These are phyloP conservation scores for Tetrahymena borealis DNA, from an alignment of 73 alveolate genomes.

Conservation along the genomic window DNA sequence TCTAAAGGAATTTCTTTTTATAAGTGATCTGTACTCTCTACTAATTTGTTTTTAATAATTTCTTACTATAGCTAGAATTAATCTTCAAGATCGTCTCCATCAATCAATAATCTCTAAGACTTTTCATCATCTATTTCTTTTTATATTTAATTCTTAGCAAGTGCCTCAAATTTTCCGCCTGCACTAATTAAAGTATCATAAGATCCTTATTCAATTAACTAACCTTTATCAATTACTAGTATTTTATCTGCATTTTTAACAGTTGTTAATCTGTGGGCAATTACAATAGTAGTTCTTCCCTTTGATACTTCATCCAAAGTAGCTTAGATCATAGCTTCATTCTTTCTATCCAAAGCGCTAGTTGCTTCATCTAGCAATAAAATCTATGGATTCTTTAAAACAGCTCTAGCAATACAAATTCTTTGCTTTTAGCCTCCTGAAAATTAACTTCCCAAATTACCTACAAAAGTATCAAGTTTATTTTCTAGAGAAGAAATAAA, in stretches of 20 bases:
- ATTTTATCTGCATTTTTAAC: constrained; percentile 63
- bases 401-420: constrained; percentile 87
- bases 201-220: constrained; percentile 54
- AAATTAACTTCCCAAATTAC: constrained; percentile 65
- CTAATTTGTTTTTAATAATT: too few species aligned
- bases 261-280: constrained; percentile 74
- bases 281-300: constrained; percentile 55
- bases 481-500: constrained; percentile 24
- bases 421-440: constrained; percentile 85
- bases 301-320: constrained; percentile 45
- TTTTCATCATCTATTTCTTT: background rate
- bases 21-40: background rate
- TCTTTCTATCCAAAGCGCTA: constrained; percentile 61
- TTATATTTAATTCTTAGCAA: constrained; percentile 11
- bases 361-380: constrained; percentile 66
- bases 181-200: constrained; percentile 52
- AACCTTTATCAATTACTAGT: constrained; percentile 61
- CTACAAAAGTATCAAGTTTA: constrained; percentile 61
- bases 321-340: constrained; percentile 40
- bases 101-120: background rate
- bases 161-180: constrained; percentile 51
- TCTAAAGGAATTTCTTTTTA: background rate
- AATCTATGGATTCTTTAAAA: constrained; percentile 66
- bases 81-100: background rate
- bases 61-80: background rate